phyloP scores from a whole-genome alignment of 257 asterid species.

The Ajuga chamaepitys region DNA sequence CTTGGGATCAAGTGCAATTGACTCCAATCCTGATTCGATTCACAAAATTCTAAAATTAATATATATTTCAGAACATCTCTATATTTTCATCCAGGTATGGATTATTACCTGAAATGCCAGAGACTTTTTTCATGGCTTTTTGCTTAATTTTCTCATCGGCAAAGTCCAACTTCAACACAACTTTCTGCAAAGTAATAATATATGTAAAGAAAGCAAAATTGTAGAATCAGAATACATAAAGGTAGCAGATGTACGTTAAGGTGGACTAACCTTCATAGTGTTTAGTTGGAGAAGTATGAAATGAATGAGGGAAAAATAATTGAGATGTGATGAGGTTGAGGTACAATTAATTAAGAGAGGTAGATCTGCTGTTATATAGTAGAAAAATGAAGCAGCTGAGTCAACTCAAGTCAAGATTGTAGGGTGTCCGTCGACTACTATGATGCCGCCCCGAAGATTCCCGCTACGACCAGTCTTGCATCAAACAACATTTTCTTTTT shows the following conservation, averaged over 20 bases:
- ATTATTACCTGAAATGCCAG: conserved; percentile 46
- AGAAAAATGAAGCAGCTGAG: neutral
- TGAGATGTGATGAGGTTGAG: neutral
- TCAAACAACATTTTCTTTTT: too few relatives aligned
- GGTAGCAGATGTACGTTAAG: too few relatives aligned
- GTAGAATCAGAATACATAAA: neutral
- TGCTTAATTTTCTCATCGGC: conserved; percentile 49
- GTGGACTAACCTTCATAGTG: neutral
- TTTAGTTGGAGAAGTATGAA: neutral
- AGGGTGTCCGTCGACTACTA: neutral
- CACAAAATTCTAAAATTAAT: neutral
- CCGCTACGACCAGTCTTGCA: neutral
- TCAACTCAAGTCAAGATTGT: conserved; percentile 20
- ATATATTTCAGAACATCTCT: neutral
- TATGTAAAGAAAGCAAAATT: neutral
- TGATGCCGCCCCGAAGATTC: conserved; percentile 21
- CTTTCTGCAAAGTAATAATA: conserved; percentile 31
- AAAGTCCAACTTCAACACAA: conserved; percentile 44
- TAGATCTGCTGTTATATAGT: conserved; percentile 6
- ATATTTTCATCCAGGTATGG: too few relatives aligned
- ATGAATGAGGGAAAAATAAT: neutral
- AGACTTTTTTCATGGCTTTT: conserved; percentile 48
- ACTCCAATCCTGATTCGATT: conserved; percentile 52
- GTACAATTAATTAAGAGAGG: neutral
- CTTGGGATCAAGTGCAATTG: conserved; percentile 46